Base-by-base conservation (phyloP, 495 filamentous ascomycete species). In the Penicillium salamii region DNA sequence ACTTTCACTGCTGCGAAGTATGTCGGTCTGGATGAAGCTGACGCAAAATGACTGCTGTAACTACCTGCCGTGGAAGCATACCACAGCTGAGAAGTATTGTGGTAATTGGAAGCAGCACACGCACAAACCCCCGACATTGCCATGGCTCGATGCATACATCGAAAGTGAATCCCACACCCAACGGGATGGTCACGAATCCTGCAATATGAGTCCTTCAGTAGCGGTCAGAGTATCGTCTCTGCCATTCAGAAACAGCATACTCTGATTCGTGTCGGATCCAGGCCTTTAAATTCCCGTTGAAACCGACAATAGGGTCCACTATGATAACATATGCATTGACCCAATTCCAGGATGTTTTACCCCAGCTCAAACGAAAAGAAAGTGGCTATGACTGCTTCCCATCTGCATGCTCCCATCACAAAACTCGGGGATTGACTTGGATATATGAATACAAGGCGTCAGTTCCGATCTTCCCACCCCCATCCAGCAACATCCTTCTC, bases 401-500 rank as follows among this genome's bases (percentile, higher is more conserved):
- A 31, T 32, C 41, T 58, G 47, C 36, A 55, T 49, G 28, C 17
- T 49, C 18, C 52, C 52, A 38, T 42, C n/a, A 26, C 12, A 32
- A 47, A n/a, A 42, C 15, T 33, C 7, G 19, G 5, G 35, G 8
- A 15, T 40, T 3, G 34, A 40, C 24, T 21, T 39, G 18, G 9
- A 26, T 23, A 15, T 33, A 21, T 21, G 17, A 13, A 13, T 32
- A 32, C 29, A 32, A 32, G 12, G 29, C 29, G 29, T 13, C 29
- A 12, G 18, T 40, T 34, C 37, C 18, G 36, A 17, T 33, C 28
- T 29, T 3, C 20, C 31, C 37, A 18, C 11, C 18, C n/a, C 29
- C 19, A 23, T 53, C 48, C 47, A 54, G 52, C 58, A 61, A 50
- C 45, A 49, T 48, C 51, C 55, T 48, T 58, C 58, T 54, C 29